Evolutionary conservation across 257 asterid genomes (phyloP).

Genomic region (Nicotiana undulata): DNA sequence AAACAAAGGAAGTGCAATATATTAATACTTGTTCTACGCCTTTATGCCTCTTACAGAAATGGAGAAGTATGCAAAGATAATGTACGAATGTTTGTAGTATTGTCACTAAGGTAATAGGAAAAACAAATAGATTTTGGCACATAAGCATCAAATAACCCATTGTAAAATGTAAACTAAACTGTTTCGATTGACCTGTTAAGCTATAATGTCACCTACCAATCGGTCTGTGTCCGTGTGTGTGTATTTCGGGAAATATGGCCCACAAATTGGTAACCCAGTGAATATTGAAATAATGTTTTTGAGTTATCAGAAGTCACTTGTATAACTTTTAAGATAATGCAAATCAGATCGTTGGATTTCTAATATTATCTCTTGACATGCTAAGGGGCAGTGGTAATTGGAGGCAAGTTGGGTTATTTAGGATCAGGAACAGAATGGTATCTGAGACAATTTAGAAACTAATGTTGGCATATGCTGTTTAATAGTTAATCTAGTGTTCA

Average conservation of each 20-base stretch:
- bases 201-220: background rate
- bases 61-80: background rate
- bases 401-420: background rate
- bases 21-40: background rate
- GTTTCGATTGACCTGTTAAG: background rate
- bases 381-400: background rate
- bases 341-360: background rate
- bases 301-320: background rate
- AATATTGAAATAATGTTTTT: background rate
- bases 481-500: background rate
- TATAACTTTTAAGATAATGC: background rate
- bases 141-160: background rate
- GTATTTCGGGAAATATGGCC: background rate
- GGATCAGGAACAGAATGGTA: background rate
- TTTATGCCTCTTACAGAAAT: slow-evolving; percentile 2
- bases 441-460: background rate
- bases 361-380: background rate
- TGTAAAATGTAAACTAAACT: background rate
- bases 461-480: background rate
- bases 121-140: background rate
- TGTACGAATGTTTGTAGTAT: background rate
- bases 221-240: background rate
- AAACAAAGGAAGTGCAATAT: slow-evolving; percentile 3
- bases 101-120: background rate
- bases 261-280: background rate